These are phyloP conservation scores for Penicillium ochrochloron DNA, from an alignment of 495 filamentous ascomycete genomes.

Conservation along the genomic window DNA sequence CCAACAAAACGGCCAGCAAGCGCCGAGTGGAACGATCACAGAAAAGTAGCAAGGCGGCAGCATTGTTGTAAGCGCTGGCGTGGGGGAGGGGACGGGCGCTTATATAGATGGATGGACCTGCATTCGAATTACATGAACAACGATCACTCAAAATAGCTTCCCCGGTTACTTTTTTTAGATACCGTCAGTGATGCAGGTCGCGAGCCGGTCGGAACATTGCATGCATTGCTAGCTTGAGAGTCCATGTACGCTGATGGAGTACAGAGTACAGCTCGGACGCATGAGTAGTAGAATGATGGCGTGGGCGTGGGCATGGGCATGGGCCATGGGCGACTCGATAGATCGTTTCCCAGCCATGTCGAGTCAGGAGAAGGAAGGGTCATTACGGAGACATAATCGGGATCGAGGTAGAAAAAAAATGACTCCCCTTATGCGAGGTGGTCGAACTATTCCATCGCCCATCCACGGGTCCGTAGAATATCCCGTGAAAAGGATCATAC, in stretches of 20 bases:
- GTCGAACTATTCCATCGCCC: constrained; percentile 19
- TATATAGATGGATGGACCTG: constrained; percentile 15
- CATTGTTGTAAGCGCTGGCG: constrained; percentile 25
- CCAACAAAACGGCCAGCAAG: constrained; percentile 10
- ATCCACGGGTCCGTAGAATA: constrained; percentile 3
- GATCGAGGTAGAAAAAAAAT: constrained; percentile 10
- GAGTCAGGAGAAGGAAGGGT: not conserved
- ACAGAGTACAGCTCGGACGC: not conserved
- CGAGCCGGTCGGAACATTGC: constrained; percentile 22
- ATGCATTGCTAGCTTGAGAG: constrained; percentile 16
- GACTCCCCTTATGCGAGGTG: constrained; percentile 33
- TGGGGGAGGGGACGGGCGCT: constrained; percentile 23
- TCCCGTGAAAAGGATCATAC: not conserved
- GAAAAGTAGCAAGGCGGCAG: not conserved
- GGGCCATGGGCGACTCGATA: constrained; percentile 21
- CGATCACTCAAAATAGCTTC: constrained; percentile 18
- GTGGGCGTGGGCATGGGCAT: constrained; percentile 7
- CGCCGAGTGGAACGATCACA: constrained; percentile 9
- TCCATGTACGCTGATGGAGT: not conserved
- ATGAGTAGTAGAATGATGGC: not conserved
- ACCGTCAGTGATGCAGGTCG: constrained; percentile 2
- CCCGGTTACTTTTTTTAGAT: constrained; percentile 25
- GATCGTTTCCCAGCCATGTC: constrained; percentile 12
- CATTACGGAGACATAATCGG: not conserved
- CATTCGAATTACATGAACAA: not conserved